Percentiles rank a stretch among this genome's conserved stretches.
Conservation (phyloP, 2,329 filamentous ascomycete species). For the Zymoseptoria tritici region DNA sequence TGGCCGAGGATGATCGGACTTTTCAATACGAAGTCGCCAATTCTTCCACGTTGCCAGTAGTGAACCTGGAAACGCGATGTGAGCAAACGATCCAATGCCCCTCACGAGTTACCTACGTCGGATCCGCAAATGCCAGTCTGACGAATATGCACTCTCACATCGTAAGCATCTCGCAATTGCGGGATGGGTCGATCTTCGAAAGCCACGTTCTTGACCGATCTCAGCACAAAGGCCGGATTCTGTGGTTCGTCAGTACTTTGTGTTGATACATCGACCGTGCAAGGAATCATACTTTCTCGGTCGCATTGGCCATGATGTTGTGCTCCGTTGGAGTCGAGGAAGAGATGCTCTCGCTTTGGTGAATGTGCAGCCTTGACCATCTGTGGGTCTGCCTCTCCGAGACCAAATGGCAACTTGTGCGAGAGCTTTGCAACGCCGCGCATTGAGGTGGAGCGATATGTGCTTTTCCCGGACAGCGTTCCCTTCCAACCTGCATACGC, state of each 20-base stretch:
- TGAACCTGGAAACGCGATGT: constrained; percentile 6
- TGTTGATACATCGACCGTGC: too few species aligned
- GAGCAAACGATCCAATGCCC: constrained; percentile 33
- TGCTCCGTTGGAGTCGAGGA: too few species aligned
- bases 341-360: too few species aligned
- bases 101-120: constrained; percentile 37
- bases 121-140: constrained; percentile 84
- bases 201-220: constrained; percentile 61
- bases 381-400: too few species aligned
- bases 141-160: constrained; percentile 70
- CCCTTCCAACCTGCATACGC: too few species aligned
- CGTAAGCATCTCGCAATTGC: constrained; percentile 52
- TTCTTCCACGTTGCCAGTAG: constrained; percentile 41
- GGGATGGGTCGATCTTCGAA: constrained; percentile 71
- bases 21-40: constrained; percentile 40
- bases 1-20: constrained; percentile 44
- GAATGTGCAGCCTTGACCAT: too few species aligned
- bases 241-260: constrained; percentile 26
- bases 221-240: constrained; percentile 78
- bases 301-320: too few species aligned
- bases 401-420: too few species aligned
- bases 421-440: too few species aligned
- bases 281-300: too few species aligned
- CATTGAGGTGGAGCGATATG: too few species aligned
- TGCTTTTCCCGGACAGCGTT: too few species aligned